Percentiles rank a stretch among this genome's conserved stretches.
These are phyloP conservation scores for Dillenia turbinata DNA, from an alignment of 164 flowering plant genomes.

Conservation along the genomic window DNA sequence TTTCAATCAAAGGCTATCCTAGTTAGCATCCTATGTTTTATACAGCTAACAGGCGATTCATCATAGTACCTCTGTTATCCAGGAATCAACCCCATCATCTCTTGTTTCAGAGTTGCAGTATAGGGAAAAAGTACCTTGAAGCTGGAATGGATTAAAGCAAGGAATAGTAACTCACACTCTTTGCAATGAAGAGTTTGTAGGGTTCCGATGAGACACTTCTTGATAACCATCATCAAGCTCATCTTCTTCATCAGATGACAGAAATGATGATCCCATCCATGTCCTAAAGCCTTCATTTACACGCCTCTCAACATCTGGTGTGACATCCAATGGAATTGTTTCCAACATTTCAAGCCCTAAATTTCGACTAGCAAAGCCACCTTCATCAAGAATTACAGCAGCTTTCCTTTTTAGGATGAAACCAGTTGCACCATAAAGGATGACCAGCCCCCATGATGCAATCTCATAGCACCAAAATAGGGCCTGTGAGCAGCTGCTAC, in stretches of 20 bases:
- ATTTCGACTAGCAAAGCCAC: constrained; percentile 46
- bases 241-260: constrained; percentile 93
- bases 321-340: constrained; percentile 45
- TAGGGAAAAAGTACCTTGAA: background rate
- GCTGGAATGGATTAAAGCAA: background rate
- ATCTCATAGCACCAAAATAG: constrained; percentile 96
- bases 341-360: constrained; percentile 88
- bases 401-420: constrained; percentile 77
- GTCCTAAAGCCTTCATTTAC: constrained; percentile 82
- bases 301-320: constrained; percentile 84
- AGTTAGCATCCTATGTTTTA: no score
- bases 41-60: no score
- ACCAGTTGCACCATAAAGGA: constrained; percentile 73
- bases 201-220: constrained; percentile 32
- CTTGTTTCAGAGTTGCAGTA: no score
- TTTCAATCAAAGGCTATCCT: no score
- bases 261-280: constrained; percentile 94
- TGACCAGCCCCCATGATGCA: constrained; percentile 72
- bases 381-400: constrained; percentile 68
- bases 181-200: constrained; percentile 33
- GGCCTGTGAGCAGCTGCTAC: constrained; percentile 78
- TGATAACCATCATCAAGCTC: constrained; percentile 47
- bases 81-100: no score
- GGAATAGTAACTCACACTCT: constrained; percentile 22
- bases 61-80: no score